Evolutionary conservation across 129 eudicot species (phyloP).

Genomic region (Escallonia herrerae): DNA sequence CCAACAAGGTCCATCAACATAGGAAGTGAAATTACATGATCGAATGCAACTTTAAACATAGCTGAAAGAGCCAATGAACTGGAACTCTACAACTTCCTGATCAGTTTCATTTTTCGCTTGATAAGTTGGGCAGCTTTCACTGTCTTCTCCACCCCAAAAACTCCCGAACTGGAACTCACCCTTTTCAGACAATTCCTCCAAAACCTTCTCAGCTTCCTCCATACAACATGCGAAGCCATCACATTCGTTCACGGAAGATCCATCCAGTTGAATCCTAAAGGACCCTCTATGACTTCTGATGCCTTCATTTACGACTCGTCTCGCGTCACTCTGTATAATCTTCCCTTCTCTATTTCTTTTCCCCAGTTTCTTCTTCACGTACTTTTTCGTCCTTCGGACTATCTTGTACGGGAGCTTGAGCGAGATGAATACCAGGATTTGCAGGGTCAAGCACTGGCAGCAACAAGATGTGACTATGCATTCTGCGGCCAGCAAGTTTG

Average conservation of each 20-base stretch:
- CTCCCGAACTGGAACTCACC: constrained; percentile 94
- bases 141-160: constrained; percentile 60
- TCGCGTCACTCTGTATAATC: constrained; percentile 11
- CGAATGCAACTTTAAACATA: background rate
- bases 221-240: constrained; percentile 27
- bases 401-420: constrained; percentile 50
- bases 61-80: constrained; percentile 36
- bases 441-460: constrained; percentile 78
- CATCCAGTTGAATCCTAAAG: constrained; percentile 16
- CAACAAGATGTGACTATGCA: constrained; percentile 81
- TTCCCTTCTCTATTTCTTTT: constrained; percentile 14
- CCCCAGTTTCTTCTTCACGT: constrained; percentile 44
- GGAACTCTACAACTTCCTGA: constrained; percentile 31
- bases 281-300: constrained; percentile 21
- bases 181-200: constrained; percentile 45
- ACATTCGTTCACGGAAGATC: constrained; percentile 19
- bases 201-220: constrained; percentile 67
- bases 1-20: background rate
- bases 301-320: constrained; percentile 17
- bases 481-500: constrained; percentile 63
- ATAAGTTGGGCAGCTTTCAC: constrained; percentile 25
- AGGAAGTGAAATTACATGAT: background rate
- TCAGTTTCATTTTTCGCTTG: constrained; percentile 37
- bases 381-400: constrained; percentile 35
- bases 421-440: constrained; percentile 49